phyloP scores from a whole-genome alignment of 23 red algal genomes.

The Gracilaria vermiculophylla region DNA sequence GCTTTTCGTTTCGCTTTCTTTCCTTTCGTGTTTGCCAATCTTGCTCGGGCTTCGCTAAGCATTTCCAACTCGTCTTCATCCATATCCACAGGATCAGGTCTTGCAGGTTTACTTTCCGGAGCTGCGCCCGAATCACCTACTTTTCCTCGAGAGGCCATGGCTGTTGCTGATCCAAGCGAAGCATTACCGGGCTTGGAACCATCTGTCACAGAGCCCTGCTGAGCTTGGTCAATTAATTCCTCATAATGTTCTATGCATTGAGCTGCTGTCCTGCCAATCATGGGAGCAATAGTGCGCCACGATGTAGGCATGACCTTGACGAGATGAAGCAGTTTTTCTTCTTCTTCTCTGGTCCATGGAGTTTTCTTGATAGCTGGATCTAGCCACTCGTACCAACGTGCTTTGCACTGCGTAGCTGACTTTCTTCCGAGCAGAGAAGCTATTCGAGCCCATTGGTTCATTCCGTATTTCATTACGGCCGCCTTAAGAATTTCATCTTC shows the following conservation, averaged over 20 bases:
- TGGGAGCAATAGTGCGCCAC: slow-evolving; percentile 90
- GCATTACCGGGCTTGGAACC: background rate
- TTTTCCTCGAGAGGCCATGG: background rate
- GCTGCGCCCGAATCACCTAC: slow-evolving; percentile 21
- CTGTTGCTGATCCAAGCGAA: slow-evolving; percentile 2
- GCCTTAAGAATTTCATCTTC: slow-evolving; percentile 97
- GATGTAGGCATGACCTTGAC: slow-evolving; percentile 81
- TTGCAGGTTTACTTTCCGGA: slow-evolving; percentile 76
- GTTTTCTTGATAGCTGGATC: slow-evolving; percentile 85
- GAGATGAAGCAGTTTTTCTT: slow-evolving; percentile 82
- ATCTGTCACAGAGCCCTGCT: slow-evolving; percentile 6
- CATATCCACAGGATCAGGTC: slow-evolving; percentile 93
- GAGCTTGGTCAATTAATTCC: slow-evolving; percentile 78
- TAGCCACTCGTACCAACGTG: slow-evolving; percentile 86
- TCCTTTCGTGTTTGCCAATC: slow-evolving; percentile 88
- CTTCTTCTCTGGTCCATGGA: slow-evolving; percentile 88
- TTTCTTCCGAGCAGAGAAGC: slow-evolving; percentile 80
- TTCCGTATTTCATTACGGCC: slow-evolving; percentile 91
- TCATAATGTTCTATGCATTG: slow-evolving; percentile 91
- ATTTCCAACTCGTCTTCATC: slow-evolving; percentile 95
- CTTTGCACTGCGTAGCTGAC: slow-evolving; percentile 88
- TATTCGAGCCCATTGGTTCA: slow-evolving; percentile 93
- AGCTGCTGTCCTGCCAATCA: slow-evolving; percentile 85
- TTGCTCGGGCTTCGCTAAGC: slow-evolving; percentile 85
- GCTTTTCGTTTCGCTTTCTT: slow-evolving; percentile 95